Conservation (phyloP, 108 stramenopile species). For the Nitzschia sp. region DNA sequence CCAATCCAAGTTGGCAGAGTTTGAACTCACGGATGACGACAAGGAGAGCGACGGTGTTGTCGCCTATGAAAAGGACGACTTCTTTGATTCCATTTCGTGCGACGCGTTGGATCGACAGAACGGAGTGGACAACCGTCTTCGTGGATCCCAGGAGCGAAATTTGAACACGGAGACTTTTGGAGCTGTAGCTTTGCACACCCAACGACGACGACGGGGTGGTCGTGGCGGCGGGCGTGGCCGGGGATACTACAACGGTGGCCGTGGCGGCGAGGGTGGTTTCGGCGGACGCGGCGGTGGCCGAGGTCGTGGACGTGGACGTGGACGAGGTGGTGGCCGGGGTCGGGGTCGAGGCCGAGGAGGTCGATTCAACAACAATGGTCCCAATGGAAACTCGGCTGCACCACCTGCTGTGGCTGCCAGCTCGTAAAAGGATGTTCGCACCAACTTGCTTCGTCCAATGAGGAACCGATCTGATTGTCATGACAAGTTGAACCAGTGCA, state of each 20-base stretch:
- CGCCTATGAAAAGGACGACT: constrained; percentile 73
- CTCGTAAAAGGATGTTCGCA: not conserved
- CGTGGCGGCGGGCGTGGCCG: constrained; percentile 51
- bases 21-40: constrained; percentile 34
- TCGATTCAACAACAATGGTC: constrained; percentile 8
- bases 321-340: constrained; percentile 22
- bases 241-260: constrained; percentile 30
- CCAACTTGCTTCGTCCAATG: too few relatives aligned
- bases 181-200: constrained; percentile 64
- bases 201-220: constrained; percentile 52
- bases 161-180: constrained; percentile 89
- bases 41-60: constrained; percentile 36
- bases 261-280: constrained; percentile 16
- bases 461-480: too few relatives aligned
- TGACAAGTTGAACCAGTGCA: too few relatives aligned
- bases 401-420: not conserved
- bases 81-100: constrained; percentile 85
- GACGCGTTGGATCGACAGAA: constrained; percentile 72
- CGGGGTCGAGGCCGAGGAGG: constrained; percentile 20
- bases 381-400: not conserved
- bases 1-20: constrained; percentile 71
- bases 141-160: constrained; percentile 67
- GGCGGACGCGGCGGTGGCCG: constrained; percentile 33
- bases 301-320: constrained; percentile 17
- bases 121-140: constrained; percentile 79